Evolutionary conservation across 2,329 filamentous ascomycete species (phyloP).

Genomic region (Sclerotinia trifoliorum): DNA sequence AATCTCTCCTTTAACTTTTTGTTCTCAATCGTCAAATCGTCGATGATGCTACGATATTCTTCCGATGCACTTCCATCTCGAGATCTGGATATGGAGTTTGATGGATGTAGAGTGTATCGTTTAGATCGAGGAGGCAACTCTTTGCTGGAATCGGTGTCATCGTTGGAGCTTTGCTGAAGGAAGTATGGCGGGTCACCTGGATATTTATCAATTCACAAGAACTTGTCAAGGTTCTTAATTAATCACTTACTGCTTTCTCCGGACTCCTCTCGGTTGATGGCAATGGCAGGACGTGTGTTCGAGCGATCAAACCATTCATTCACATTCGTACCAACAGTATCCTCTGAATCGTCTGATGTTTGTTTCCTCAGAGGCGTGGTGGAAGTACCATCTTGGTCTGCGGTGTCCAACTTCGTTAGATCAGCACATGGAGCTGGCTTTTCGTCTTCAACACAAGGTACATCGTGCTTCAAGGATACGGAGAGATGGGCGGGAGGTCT

Average conservation of each 20-base stretch:
- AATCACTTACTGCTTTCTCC: constrained; percentile 33
- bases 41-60: constrained; percentile 79
- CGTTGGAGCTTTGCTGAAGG: constrained; percentile 28
- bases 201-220: neutral
- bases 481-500: constrained; percentile 34
- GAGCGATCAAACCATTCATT: constrained; percentile 36
- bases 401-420: neutral
- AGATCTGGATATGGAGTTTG: constrained; percentile 10
- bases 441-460: neutral
- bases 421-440: neutral
- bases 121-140: neutral
- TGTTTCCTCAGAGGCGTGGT: constrained; percentile 18
- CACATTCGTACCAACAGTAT: constrained; percentile 23
- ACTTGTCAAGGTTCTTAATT: neutral
- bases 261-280: constrained; percentile 18
- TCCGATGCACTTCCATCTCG: constrained; percentile 49
- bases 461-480: constrained; percentile 29
- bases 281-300: constrained; percentile 31
- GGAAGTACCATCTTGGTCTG: neutral
- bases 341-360: constrained; percentile 28
- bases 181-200: constrained; percentile 37
- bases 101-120: neutral
- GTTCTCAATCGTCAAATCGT: constrained; percentile 83
- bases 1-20: constrained; percentile 73
- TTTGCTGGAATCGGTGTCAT: constrained; percentile 14